These are phyloP conservation scores for Aureobasidium uvarum DNA, from an alignment of 2,329 filamentous ascomycete species.

Conservation along the genomic window DNA sequence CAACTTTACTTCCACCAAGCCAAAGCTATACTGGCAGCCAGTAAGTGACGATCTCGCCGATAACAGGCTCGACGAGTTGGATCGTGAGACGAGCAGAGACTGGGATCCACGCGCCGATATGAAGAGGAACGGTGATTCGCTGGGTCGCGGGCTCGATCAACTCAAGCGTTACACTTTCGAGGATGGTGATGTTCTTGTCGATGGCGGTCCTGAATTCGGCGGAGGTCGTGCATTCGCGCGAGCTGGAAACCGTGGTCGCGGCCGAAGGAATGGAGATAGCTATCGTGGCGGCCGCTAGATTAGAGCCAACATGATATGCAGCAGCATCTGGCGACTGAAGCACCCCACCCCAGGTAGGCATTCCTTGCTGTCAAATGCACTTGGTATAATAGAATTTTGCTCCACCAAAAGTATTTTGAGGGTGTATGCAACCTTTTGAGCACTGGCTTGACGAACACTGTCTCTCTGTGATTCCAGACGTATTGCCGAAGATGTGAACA, in stretches of 20 bases:
- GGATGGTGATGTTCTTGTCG: conserved; percentile 45
- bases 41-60: conserved; percentile 64
- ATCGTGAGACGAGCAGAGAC: conserved; percentile 45
- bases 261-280: conserved; percentile 26
- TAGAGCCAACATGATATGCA: neutral
- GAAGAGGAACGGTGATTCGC: conserved; percentile 35
- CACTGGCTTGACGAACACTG: too few species aligned
- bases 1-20: conserved; percentile 59
- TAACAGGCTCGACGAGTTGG: conserved; percentile 62
- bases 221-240: conserved; percentile 29
- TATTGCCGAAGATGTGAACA: too few species aligned
- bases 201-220: conserved; percentile 42
- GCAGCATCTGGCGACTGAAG: neutral
- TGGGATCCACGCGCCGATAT: conserved; percentile 37
- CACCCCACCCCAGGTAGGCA: conserved; percentile 5
- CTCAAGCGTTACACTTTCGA: conserved; percentile 47
- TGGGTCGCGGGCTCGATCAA: conserved; percentile 36
- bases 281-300: neutral
- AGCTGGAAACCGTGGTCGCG: conserved; percentile 29
- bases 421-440: too few species aligned
- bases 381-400: neutral
- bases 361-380: neutral
- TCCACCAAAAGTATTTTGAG: neutral
- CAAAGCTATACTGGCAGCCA: conserved; percentile 64
- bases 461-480: too few species aligned